phyloP scores from a whole-genome alignment of 176 grass and related monocot species.

The Tillandsia leiboldiana region DNA sequence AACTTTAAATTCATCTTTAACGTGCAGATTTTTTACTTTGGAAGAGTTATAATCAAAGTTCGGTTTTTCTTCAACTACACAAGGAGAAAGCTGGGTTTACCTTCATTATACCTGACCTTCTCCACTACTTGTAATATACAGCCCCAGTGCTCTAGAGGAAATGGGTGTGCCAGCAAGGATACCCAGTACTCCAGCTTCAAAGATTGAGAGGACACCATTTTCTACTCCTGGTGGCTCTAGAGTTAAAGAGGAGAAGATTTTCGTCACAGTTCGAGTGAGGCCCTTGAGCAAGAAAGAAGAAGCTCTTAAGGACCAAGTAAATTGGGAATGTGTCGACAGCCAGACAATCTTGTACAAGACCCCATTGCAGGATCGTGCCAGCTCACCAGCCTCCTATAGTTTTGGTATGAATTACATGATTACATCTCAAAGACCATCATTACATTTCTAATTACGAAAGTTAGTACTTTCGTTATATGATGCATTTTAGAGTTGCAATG shows the following conservation, averaged over 20 bases:
- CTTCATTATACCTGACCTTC: background rate
- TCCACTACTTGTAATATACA: background rate
- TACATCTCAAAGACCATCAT: background rate
- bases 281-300: constrained; percentile 76
- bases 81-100: background rate
- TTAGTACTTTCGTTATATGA: background rate
- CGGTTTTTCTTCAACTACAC: background rate
- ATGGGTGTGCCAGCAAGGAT: constrained; percentile 41
- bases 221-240: constrained; percentile 68
- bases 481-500: constrained; percentile 2
- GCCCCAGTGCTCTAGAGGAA: background rate
- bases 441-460: too few species aligned
- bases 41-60: background rate
- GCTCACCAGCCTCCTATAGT: constrained; percentile 46
- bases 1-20: background rate
- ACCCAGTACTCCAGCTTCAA: constrained; percentile 60
- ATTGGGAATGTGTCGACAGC: constrained; percentile 65
- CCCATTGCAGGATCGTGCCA: constrained; percentile 38
- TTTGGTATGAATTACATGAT: constrained; percentile 47
- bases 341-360: constrained; percentile 69
- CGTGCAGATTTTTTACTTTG: background rate
- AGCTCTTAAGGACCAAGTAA: constrained; percentile 42
- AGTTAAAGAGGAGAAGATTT: constrained; percentile 94
- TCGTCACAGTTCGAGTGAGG: constrained; percentile 84
- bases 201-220: constrained; percentile 54